Evolutionary conservation across 257 asterid genomes (phyloP).

Genomic region (Avicennia marina): DNA sequence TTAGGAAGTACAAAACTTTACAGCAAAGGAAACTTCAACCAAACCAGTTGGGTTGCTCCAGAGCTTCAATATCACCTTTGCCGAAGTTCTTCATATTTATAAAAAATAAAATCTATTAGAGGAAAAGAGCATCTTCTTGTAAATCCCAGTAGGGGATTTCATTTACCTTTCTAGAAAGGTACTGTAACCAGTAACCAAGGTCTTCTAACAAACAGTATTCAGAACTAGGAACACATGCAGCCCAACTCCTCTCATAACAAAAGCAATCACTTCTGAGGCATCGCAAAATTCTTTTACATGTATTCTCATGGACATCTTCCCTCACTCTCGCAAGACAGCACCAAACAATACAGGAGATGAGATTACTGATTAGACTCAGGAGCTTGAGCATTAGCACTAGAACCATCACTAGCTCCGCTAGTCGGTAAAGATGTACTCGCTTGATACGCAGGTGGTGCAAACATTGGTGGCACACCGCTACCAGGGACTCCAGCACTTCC

Average conservation of each 20-base stretch:
- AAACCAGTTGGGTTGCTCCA: too few relatives aligned
- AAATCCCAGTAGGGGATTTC: too few relatives aligned
- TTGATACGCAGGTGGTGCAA: slow-evolving; percentile 60
- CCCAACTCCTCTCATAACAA: slow-evolving; percentile 5
- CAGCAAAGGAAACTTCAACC: too few relatives aligned
- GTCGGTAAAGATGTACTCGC: slow-evolving; percentile 42
- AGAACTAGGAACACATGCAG: slow-evolving; percentile 11
- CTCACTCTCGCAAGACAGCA: slow-evolving; percentile 14
- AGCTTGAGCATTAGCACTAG: slow-evolving; percentile 35
- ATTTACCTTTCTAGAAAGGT: too few relatives aligned
- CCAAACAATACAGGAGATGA: slow-evolving; percentile 9
- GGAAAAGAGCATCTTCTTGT: too few relatives aligned
- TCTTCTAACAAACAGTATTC: background rate
- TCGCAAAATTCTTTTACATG: slow-evolving; percentile 21
- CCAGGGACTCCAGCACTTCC: slow-evolving; percentile 56
- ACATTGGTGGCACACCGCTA: slow-evolving; percentile 42
- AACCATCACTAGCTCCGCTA: slow-evolving; percentile 38
- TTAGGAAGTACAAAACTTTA: too few relatives aligned
- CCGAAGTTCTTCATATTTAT: too few relatives aligned
- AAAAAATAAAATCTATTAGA: too few relatives aligned
- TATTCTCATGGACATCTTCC: slow-evolving; percentile 9
- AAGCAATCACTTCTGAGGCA: slow-evolving; percentile 4
- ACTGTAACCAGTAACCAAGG: too few relatives aligned
- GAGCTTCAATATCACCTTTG: too few relatives aligned
- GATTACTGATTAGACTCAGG: slow-evolving; percentile 43